Evolutionary conservation across 148 eudicot genomes (phyloP).

Genomic region (Pharnaceum exiguum): DNA sequence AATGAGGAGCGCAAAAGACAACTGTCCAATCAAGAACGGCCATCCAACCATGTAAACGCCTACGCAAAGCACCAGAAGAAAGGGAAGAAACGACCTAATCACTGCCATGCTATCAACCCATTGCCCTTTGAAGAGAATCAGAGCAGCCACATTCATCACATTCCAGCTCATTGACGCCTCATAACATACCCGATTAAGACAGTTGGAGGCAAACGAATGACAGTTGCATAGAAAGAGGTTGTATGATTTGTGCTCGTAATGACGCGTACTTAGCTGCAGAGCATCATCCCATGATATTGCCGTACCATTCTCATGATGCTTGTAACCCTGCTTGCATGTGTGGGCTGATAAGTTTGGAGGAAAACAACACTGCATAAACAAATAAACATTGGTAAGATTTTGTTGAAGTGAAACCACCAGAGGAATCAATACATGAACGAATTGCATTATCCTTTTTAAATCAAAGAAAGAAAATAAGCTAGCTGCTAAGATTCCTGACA

Average conservation of each 20-base stretch:
- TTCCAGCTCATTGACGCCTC: conserved; percentile 84
- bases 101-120: conserved; percentile 67
- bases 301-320: conserved; percentile 62
- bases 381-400: neutral
- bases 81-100: conserved; percentile 63
- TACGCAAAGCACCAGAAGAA: conserved; percentile 48
- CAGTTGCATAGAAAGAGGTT: conserved; percentile 90
- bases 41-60: conserved; percentile 82
- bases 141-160: conserved; percentile 64
- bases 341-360: conserved; percentile 60
- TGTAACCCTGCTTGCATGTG: conserved; percentile 63
- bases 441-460: neutral
- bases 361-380: conserved; percentile 67
- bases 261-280: conserved; percentile 39
- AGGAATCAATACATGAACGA: neutral
- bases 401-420: neutral
- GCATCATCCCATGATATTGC: conserved; percentile 88
- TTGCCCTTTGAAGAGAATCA: conserved; percentile 52
- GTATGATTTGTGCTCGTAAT: conserved; percentile 77
- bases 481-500: no score
- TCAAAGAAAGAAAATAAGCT: no score
- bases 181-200: conserved; percentile 70
- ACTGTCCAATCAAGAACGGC: conserved; percentile 61
- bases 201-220: conserved; percentile 77
- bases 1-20: conserved; percentile 43